phyloP scores from a whole-genome alignment of 768 basidiomycete genomes.

The Amanita subjunquillea region DNA sequence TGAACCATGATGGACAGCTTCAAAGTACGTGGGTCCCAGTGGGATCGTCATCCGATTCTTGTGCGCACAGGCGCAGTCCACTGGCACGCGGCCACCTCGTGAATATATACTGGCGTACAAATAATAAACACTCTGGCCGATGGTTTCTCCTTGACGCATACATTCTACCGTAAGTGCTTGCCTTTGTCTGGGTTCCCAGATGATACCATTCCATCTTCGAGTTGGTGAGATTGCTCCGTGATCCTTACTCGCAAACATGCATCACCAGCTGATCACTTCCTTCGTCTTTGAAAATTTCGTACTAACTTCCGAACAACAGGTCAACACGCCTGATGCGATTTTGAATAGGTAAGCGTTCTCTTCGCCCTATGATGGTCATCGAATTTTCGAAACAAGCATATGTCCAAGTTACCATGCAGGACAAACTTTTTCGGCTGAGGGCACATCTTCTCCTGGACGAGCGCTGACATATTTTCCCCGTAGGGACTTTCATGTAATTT shows the following conservation, averaged over 20 bases:
- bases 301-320: background rate
- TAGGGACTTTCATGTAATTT: background rate
- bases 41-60: conserved; percentile 16
- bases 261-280: conserved; percentile 46
- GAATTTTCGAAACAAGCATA: conserved; percentile 57
- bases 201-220: conserved; percentile 65
- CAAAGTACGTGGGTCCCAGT: conserved; percentile 65
- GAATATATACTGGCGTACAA: no score
- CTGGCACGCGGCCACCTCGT: no score
- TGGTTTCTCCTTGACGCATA: conserved; percentile 10
- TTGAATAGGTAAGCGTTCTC: conserved; percentile 2
- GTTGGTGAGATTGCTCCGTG: conserved; percentile 61
- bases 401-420: conserved; percentile 65
- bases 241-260: conserved; percentile 72
- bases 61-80: conserved; percentile 33
- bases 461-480: background rate
- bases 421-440: conserved; percentile 42
- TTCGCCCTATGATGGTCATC: conserved; percentile 36
- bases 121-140: conserved; percentile 17
- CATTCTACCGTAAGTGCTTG: conserved; percentile 19
- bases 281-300: background rate
- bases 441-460: conserved; percentile 5
- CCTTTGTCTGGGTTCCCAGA: conserved; percentile 27
- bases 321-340: background rate
- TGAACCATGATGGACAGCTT: conserved; percentile 83